These are phyloP conservation scores for Tremellales sp. DNA, from an alignment of 1,284 basidiomycete species.

Conservation along the genomic window DNA sequence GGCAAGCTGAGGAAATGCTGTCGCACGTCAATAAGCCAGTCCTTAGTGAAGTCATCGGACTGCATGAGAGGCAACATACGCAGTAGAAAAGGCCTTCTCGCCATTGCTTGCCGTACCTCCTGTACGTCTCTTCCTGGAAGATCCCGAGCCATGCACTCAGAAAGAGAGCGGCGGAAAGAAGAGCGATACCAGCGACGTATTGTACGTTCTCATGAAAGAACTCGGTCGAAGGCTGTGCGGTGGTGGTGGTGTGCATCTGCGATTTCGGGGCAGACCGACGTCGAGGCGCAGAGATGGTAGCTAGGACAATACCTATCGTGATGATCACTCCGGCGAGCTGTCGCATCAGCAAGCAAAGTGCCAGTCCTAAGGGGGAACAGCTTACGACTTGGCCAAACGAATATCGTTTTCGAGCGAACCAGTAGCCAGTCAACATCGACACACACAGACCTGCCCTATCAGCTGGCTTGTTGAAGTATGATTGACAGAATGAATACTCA, in stretches of 20 bases:
- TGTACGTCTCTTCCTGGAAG: conserved; percentile 77
- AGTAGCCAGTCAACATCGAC: conserved; percentile 46
- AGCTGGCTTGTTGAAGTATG: background rate
- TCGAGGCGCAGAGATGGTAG: conserved; percentile 68
- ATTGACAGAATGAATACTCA: too few species aligned
- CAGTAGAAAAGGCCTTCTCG: conserved; percentile 85
- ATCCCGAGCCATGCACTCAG: conserved; percentile 79
- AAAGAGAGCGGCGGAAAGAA: conserved; percentile 72
- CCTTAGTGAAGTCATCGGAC: background rate
- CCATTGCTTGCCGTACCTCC: conserved; percentile 69
- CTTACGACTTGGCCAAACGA: conserved; percentile 58
- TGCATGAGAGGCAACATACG: conserved; percentile 22
- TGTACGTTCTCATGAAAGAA: conserved; percentile 18
- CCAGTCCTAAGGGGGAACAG: background rate
- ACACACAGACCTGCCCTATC: conserved; percentile 44
- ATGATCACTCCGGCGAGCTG: conserved; percentile 67
- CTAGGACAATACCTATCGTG: conserved; percentile 73
- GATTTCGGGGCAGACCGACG: conserved; percentile 2
- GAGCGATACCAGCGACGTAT: conserved; percentile 67
- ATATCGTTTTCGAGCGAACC: conserved; percentile 58
- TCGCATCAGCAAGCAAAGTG: conserved; percentile 17
- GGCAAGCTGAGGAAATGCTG: conserved; percentile 64
- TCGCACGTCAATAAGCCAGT: conserved; percentile 1
- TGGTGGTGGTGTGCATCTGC: background rate
- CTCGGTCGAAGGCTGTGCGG: background rate